phyloP scores from a whole-genome alignment of 257 asterid genomes.

The Gardenia jasminoides region DNA sequence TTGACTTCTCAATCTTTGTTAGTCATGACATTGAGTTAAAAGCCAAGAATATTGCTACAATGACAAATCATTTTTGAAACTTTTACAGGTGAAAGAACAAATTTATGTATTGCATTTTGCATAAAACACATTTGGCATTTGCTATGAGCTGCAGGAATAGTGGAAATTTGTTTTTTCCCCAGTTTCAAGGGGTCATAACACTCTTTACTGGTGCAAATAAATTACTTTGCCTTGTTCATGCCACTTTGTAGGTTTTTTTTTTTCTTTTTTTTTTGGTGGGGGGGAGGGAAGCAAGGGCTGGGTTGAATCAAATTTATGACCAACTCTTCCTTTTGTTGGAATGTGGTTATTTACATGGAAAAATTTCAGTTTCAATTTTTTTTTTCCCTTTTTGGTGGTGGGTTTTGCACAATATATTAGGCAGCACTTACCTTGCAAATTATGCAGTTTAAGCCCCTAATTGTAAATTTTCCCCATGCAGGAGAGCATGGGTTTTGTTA shows the following conservation, averaged over 20 bases:
- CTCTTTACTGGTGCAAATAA: not conserved
- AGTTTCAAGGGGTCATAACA: not conserved
- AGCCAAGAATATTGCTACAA: not conserved
- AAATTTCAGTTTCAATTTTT: too few species aligned
- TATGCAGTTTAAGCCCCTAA: not conserved
- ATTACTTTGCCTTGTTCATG: not conserved
- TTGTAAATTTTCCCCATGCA: constrained; percentile 27
- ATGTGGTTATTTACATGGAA: too few species aligned
- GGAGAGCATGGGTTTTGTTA: constrained; percentile 73
- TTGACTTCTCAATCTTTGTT: not conserved
- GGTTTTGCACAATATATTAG: not conserved
- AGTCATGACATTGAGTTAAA: not conserved
- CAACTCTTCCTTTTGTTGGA: too few species aligned
- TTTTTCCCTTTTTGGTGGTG: not conserved
- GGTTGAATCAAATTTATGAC: too few species aligned
- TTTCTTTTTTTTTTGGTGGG: too few species aligned
- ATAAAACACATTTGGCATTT: not conserved
- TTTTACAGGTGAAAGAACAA: not conserved
- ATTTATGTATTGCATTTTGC: not conserved
- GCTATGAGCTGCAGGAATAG: not conserved
- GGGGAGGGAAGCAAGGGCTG: not conserved
- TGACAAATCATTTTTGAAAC: not conserved
- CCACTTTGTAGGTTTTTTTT: too few species aligned
- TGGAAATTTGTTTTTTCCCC: not conserved
- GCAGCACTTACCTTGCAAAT: not conserved